Percentiles rank a stretch among this genome's conserved stretches.
These are phyloP conservation scores for Zasmidium cellare DNA, from an alignment of 2,329 filamentous ascomycete species.

Conservation along the genomic window DNA sequence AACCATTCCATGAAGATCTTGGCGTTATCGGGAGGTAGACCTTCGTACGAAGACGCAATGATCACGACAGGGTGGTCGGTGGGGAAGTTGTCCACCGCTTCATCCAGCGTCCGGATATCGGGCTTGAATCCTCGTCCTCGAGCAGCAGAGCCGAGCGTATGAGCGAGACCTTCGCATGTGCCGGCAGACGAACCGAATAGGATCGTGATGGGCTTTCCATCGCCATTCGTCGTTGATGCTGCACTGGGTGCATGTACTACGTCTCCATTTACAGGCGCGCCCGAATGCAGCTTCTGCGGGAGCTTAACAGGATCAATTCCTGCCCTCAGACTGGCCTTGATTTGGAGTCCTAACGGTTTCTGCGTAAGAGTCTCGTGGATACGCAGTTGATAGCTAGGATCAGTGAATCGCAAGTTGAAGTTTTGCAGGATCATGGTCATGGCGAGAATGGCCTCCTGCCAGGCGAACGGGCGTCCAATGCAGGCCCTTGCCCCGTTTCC, in stretches of 20 bases:
- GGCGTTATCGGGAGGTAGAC: slow-evolving; percentile 72
- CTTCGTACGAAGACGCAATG: slow-evolving; percentile 72
- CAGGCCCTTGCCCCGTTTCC: slow-evolving; percentile 70
- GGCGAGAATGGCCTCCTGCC: slow-evolving; percentile 66
- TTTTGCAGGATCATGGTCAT: slow-evolving; percentile 63
- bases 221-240: slow-evolving; percentile 41
- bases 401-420: slow-evolving; percentile 65
- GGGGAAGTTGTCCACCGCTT: slow-evolving; percentile 60
- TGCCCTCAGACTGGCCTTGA: slow-evolving; percentile 59
- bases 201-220: slow-evolving; percentile 57
- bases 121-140: slow-evolving; percentile 60
- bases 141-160: slow-evolving; percentile 62
- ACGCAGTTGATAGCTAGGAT: slow-evolving; percentile 60
- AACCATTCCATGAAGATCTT: slow-evolving; percentile 68
- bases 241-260: no score
- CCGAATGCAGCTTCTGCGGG: slow-evolving; percentile 46
- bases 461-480: slow-evolving; percentile 70
- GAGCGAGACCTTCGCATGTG: slow-evolving; percentile 70
- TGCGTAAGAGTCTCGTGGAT: slow-evolving; percentile 60
- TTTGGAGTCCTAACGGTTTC: slow-evolving; percentile 64
- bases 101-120: slow-evolving; percentile 59
- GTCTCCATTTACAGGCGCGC: neutral
- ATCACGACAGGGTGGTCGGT: slow-evolving; percentile 64
- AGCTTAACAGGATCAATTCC: slow-evolving; percentile 57
- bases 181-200: slow-evolving; percentile 74